These are phyloP conservation scores for Alliaria petiolata DNA, from an alignment of 345 rosid genomes.

Conservation along the genomic window DNA sequence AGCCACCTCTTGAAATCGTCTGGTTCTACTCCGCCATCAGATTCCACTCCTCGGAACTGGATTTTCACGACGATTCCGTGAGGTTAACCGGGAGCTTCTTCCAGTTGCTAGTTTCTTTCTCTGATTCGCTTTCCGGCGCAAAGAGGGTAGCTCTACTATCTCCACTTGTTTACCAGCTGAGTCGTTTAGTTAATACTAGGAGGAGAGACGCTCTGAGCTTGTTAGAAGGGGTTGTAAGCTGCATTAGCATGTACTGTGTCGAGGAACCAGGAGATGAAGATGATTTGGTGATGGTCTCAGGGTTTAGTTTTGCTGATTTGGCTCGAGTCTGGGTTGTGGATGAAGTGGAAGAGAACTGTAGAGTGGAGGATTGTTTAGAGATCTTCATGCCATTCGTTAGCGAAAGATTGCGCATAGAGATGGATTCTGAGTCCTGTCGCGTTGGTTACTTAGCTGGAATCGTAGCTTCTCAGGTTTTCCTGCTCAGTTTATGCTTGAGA, in stretches of 20 bases:
- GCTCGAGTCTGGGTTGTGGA: conserved; percentile 57
- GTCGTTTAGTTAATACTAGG: conserved; percentile 18
- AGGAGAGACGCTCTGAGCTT: conserved; percentile 45
- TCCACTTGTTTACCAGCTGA: conserved; percentile 58
- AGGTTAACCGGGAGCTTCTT: conserved; percentile 41
- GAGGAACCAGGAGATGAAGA: conserved; percentile 15
- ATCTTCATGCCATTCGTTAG: conserved; percentile 52
- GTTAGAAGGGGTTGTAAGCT: conserved; percentile 50
- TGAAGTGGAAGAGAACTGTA: conserved; percentile 31
- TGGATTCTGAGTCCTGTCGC: conserved; percentile 35
- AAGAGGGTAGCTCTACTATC: conserved; percentile 53
- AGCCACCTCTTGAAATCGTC: conserved; percentile 59
- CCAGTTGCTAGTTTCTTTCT: conserved; percentile 52
- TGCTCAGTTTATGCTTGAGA: conserved; percentile 57
- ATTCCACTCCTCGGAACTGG: conserved; percentile 35
- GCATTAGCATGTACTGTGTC: conserved; percentile 40
- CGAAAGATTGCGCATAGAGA: conserved; percentile 34
- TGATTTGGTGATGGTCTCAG: conserved; percentile 34
- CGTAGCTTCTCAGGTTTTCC: conserved; percentile 58
- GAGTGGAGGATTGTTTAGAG: conserved; percentile 37
- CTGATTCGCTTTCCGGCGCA: conserved; percentile 37
- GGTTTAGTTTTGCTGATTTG: conserved; percentile 48
- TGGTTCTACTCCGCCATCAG: conserved; percentile 73
- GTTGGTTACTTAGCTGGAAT: conserved; percentile 59
- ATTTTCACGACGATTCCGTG: conserved; percentile 19